Conservation (phyloP, 1,284 basidiomycete species). For the Pyrrhoderma noxium region DNA sequence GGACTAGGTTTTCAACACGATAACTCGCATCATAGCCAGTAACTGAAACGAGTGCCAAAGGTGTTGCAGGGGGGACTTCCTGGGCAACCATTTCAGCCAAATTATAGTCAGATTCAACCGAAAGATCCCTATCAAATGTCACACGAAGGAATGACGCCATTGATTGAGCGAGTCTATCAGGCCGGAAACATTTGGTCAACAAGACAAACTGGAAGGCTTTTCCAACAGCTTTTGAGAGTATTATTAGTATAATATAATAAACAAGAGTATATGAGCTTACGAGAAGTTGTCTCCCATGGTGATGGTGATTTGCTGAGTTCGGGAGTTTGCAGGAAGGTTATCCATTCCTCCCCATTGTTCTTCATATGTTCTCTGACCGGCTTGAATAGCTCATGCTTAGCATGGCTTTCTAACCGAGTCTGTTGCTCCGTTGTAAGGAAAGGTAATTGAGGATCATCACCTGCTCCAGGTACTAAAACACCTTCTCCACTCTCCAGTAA, state of each 20-base stretch:
- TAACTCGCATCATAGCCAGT: constrained; percentile 97
- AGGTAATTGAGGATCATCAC: constrained; percentile 31
- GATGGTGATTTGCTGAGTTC: constrained; percentile 75
- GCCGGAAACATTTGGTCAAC: constrained; percentile 84
- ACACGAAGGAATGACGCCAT: constrained; percentile 66
- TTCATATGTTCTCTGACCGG: constrained; percentile 65
- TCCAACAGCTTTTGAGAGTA: constrained; percentile 47
- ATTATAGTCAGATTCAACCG: constrained; percentile 63
- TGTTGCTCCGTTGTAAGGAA: constrained; percentile 62
- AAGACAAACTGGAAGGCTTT: constrained; percentile 71
- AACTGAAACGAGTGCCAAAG: constrained; percentile 87
- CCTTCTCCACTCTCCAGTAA: constrained; percentile 80
- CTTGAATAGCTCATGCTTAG: constrained; percentile 70
- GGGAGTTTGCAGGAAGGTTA: constrained; percentile 60
- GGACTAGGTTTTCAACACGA: constrained; percentile 84
- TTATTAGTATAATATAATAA: constrained; percentile 10
- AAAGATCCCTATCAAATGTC: constrained; percentile 78
- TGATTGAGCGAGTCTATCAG: constrained; percentile 82
- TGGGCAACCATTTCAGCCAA: constrained; percentile 69
- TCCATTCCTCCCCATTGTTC: constrained; percentile 68
- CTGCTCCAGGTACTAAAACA: constrained; percentile 30
- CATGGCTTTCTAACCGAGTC: constrained; percentile 57
- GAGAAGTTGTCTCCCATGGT: constrained; percentile 68
- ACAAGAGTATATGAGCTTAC: constrained; percentile 38
- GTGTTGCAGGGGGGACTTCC: constrained; percentile 75